Conservation (phyloP, 108 stramenopile species). For the Nitzschia sp. region DNA sequence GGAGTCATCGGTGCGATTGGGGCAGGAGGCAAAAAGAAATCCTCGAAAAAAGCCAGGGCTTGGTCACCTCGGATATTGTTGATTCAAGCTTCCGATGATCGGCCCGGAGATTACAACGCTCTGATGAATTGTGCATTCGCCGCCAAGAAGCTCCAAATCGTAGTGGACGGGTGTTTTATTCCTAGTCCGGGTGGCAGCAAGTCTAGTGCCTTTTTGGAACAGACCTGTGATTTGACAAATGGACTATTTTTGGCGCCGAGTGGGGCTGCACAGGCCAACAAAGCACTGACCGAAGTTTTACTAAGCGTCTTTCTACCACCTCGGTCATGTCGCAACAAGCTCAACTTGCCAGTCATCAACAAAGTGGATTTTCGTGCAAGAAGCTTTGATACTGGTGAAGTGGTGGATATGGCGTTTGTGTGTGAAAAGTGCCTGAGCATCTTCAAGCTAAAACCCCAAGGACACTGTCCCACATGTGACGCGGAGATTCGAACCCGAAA, state of each 20-base stretch:
- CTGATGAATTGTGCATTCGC: conserved; percentile 92
- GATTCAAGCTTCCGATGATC: conserved; percentile 84
- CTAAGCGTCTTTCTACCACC: conserved; percentile 74
- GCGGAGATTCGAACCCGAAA: conserved; percentile 47
- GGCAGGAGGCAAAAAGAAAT: conserved; percentile 22
- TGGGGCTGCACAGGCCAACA: conserved; percentile 73
- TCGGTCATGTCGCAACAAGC: conserved; percentile 37
- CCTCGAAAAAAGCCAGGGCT: conserved; percentile 19
- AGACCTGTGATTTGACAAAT: conserved; percentile 73
- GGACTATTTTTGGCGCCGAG: conserved; percentile 51
- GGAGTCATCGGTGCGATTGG: conserved; percentile 70
- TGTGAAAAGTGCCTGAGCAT: conserved; percentile 88
- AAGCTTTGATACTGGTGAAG: conserved; percentile 79
- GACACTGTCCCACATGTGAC: conserved; percentile 74
- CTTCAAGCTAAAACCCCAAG: conserved; percentile 61
- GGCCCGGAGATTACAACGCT: conserved; percentile 85
- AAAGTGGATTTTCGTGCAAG: conserved; percentile 85
- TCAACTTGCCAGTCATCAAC: conserved; percentile 73
- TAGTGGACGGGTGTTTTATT: conserved; percentile 83
- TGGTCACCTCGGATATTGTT: conserved; percentile 79
- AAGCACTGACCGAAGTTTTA: conserved; percentile 76
- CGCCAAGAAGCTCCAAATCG: conserved; percentile 62
- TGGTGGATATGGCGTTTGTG: conserved; percentile 73
- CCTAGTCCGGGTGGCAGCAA: conserved; percentile 40
- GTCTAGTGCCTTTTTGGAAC: conserved; percentile 69